Percentiles rank a stretch among this genome's conserved stretches.
phyloP scores from a whole-genome alignment of 2,329 filamentous ascomycete genomes.

The Elsinoe necatrix region DNA sequence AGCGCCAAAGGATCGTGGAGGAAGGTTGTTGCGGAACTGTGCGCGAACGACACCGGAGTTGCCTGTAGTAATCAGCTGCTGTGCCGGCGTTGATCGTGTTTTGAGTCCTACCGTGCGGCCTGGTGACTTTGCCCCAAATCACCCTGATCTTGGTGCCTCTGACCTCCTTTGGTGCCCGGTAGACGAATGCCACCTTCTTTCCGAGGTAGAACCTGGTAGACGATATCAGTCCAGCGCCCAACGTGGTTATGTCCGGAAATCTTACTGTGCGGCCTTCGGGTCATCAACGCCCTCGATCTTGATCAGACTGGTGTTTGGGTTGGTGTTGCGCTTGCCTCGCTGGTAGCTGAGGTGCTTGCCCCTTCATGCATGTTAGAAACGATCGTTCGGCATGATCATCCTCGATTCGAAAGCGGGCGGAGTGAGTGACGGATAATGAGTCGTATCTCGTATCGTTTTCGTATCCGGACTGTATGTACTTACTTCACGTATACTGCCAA shows the following conservation, averaged over 20 bases:
- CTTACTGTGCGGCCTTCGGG: slow-evolving; percentile 75
- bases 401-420: not conserved
- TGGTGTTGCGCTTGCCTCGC: slow-evolving; percentile 85
- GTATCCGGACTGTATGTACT: slow-evolving; percentile 13
- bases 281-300: slow-evolving; percentile 98
- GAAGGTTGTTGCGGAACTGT: slow-evolving; percentile 94
- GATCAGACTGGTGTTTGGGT: slow-evolving; percentile 74
- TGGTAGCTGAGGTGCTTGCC: slow-evolving; percentile 98
- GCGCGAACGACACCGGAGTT: slow-evolving; percentile 97
- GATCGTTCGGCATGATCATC: not conserved
- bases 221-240: slow-evolving; percentile 3
- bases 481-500: slow-evolving; percentile 33
- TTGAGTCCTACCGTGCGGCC: slow-evolving; percentile 68
- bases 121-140: slow-evolving; percentile 98
- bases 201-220: slow-evolving; percentile 74
- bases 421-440: not conserved
- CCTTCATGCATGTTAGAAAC: slow-evolving; percentile 44
- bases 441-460: not conserved
- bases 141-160: slow-evolving; percentile 96
- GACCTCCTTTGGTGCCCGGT: slow-evolving; percentile 89
- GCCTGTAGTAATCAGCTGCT: slow-evolving; percentile 44
- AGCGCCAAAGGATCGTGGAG: slow-evolving; percentile 87
- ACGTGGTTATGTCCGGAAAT: slow-evolving; percentile 10
- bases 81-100: not conserved
- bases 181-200: slow-evolving; percentile 98